Percentiles rank a stretch among this genome's conserved stretches.
Conservation (phyloP, 441 rosid species). For the Gossypium davidsonii region DNA sequence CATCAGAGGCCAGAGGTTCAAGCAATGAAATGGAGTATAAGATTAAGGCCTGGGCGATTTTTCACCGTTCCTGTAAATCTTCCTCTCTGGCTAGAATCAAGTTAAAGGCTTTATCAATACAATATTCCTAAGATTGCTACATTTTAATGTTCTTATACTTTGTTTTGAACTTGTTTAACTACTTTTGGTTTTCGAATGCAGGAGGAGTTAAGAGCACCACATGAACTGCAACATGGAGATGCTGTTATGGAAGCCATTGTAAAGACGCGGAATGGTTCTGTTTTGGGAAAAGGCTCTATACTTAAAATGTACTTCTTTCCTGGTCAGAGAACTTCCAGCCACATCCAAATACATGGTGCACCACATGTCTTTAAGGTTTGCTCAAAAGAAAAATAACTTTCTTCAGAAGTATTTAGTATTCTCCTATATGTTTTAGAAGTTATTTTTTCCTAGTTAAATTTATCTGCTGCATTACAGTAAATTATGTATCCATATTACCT, state of each 20-base stretch:
- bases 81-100: constrained; percentile 12
- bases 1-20: constrained; percentile 94
- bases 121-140: background rate
- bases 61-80: constrained; percentile 77
- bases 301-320: constrained; percentile 95
- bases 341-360: constrained; percentile 84
- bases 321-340: constrained; percentile 89
- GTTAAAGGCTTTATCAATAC: background rate
- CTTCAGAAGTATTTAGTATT: background rate
- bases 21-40: constrained; percentile 99
- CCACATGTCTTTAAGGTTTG: constrained; percentile 86
- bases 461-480: background rate
- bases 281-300: constrained; percentile 85
- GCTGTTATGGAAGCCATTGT: constrained; percentile 98
- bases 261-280: constrained; percentile 84
- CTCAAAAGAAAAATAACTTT: constrained; percentile 12
- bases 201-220: constrained; percentile 87
- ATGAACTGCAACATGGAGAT: constrained; percentile 90
- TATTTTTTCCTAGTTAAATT: background rate
- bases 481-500: background rate
- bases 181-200: constrained; percentile 27
- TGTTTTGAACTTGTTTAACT: constrained; percentile 1
- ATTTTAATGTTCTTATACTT: background rate
- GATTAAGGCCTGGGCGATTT: constrained; percentile 91
- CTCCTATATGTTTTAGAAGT: background rate